Percentiles rank a stretch among this genome's conserved stretches.
These are phyloP conservation scores for Aspergillus sp. DNA, from an alignment of 2,329 filamentous ascomycete genomes.

Conservation along the genomic window DNA sequence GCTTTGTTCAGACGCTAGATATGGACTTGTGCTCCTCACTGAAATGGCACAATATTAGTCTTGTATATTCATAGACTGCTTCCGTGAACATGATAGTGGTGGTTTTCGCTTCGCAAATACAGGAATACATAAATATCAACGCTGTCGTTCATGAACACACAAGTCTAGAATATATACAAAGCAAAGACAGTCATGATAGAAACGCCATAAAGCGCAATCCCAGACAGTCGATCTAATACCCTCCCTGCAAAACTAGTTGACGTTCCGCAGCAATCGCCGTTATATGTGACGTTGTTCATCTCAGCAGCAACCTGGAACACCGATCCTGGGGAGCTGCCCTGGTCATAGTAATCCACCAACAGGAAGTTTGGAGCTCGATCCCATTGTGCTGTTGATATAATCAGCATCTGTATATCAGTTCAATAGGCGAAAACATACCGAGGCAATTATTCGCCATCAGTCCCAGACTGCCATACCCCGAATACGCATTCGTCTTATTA, in stretches of 20 bases:
- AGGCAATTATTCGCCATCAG: conserved; percentile 60
- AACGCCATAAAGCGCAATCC: not conserved
- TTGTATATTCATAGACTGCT: no score
- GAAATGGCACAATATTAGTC: no score
- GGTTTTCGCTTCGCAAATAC: no score
- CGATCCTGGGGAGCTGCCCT: conserved; percentile 62
- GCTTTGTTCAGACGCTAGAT: no score
- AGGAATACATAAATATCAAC: not conserved
- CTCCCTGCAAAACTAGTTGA: conserved; percentile 18
- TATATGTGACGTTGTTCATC: conserved; percentile 70
- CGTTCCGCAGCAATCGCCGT: conserved; percentile 35
- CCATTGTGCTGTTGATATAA: conserved; percentile 47
- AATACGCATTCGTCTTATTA: conserved; percentile 66
- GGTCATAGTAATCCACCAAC: conserved; percentile 82
- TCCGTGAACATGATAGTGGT: no score
- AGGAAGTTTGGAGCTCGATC: conserved; percentile 68
- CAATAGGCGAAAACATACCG: conserved; percentile 24
- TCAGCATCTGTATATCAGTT: conserved; percentile 8
- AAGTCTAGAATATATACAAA: not conserved
- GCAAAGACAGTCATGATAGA: not conserved
- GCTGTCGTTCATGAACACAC: not conserved
- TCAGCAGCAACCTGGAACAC: conserved; percentile 70
- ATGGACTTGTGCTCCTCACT: no score
- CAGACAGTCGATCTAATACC: conserved; percentile 11
- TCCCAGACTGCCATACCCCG: conserved; percentile 64